Base-by-base conservation (phyloP, 176 grass and related monocot genomes). In the Canna indica region DNA sequence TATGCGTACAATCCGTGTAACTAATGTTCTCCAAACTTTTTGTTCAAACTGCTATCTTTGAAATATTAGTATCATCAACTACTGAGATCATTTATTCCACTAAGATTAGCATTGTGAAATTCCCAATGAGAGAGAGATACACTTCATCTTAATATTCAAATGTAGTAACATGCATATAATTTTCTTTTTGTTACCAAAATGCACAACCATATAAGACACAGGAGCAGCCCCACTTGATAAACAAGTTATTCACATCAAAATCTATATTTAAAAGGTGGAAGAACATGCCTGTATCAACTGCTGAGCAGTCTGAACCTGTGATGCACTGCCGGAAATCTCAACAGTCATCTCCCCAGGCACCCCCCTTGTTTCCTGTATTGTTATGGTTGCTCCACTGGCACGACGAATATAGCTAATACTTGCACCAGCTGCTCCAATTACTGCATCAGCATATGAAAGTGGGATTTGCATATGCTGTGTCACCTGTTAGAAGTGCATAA, bases 231-330 rank as follows among this genome's bases (percentile, higher is more conserved):
- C n/a, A n/a, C n/a, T n/a, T 44, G 41, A 44, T 5, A 44, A 44
- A 44, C 2, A 44, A 44, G 41, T 11, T 2, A 44, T 1, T 38
- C 7, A 7, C 36, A 38, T 38, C 36, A 3, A 38, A 38, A 56
- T 12, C 18, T 14, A 39, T n/a, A 24, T 12, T 38, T 26, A 26
- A 27, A 62, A 2, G 5, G 64, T 39, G 45, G 81, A 47, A 47
- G 67, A 75, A 22, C 52, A 32, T 71, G 77, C 94, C 94, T 97
- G 91, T 64, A 97, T 85, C 82, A 97, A 72, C 73, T 97, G 94
- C 83, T 92, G 94, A 67, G 94, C 94, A 84, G 90, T 86, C 68
- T 93, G 94, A 77, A 99, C 82, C 81, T 99, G 94, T 63, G 94
- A 71, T 18, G 71, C 81, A 50, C 61, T 99, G 28, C 94, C 94